Evolutionary conservation across 345 rosid genomes (phyloP).

Genomic region (Arabidopsis arenosa): DNA sequence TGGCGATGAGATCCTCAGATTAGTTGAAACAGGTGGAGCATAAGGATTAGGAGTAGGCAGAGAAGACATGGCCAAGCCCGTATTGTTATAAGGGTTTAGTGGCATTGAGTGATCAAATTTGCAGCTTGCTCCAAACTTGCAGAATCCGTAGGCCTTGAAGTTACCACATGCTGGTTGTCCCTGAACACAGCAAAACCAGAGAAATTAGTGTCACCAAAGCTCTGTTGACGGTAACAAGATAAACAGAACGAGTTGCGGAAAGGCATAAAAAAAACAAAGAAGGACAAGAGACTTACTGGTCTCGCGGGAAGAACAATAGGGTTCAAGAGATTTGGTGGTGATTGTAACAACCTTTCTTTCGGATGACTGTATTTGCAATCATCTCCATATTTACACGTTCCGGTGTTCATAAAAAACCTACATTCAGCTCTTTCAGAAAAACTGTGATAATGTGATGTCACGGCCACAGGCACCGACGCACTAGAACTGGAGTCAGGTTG

Average conservation of each 20-base stretch:
- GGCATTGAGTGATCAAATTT: slow-evolving; percentile 71
- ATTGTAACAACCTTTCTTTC: slow-evolving; percentile 62
- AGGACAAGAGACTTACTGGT: slow-evolving; percentile 58
- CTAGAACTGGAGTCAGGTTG: slow-evolving; percentile 60
- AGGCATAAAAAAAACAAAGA: slow-evolving; percentile 18
- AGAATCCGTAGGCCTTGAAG: slow-evolving; percentile 66
- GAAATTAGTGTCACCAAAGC: slow-evolving; percentile 15
- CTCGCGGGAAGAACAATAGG: slow-evolving; percentile 65
- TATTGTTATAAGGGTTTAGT: slow-evolving; percentile 51
- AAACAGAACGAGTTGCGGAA: not conserved
- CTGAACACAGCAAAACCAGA: slow-evolving; percentile 49
- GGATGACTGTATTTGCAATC: slow-evolving; percentile 91
- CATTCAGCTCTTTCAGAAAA: slow-evolving; percentile 79
- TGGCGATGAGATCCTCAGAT: slow-evolving; percentile 47
- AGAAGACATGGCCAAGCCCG: slow-evolving; percentile 52
- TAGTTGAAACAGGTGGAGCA: slow-evolving; percentile 53
- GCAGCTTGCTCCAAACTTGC: slow-evolving; percentile 77
- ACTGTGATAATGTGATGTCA: slow-evolving; percentile 49
- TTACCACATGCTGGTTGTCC: slow-evolving; percentile 73
- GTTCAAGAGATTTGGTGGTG: slow-evolving; percentile 45
- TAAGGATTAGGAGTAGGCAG: slow-evolving; percentile 42
- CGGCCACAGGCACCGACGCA: slow-evolving; percentile 48
- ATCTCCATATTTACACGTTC: slow-evolving; percentile 79
- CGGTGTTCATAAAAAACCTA: slow-evolving; percentile 71
- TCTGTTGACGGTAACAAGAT: not conserved